Evolutionary conservation across 305 asterid species (phyloP).

Genomic region (Andrographis paniculata): DNA sequence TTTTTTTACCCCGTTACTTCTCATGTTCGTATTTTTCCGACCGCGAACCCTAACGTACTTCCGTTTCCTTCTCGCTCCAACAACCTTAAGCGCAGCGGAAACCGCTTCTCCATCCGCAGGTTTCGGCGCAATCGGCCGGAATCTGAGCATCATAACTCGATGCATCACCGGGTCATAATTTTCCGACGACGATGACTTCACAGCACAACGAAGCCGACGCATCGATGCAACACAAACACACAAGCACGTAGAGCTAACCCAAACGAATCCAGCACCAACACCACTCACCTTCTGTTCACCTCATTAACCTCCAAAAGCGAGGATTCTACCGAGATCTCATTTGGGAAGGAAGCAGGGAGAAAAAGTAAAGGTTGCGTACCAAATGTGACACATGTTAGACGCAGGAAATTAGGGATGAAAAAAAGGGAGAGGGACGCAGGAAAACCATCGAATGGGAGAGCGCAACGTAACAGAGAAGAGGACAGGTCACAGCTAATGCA

Average conservation of each 20-base stretch:
- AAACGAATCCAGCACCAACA: no score
- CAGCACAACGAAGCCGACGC: constrained; percentile 4
- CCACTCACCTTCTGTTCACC: no score
- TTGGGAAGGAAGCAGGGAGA: no score
- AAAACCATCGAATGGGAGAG: constrained; percentile 11
- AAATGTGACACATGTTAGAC: no score
- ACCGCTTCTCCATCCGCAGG: constrained; percentile 19
- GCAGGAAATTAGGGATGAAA: not conserved
- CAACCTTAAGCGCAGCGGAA: constrained; percentile 1
- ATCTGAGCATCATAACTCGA: constrained; percentile 22
- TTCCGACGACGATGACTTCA: not conserved
- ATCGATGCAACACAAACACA: not conserved
- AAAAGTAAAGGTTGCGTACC: no score
- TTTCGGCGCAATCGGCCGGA: constrained; percentile 39
- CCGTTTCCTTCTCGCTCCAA: constrained; percentile 18
- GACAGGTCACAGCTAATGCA: constrained; percentile 16
- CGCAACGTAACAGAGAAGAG: constrained; percentile 10
- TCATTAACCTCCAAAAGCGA: no score
- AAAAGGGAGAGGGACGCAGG: not conserved
- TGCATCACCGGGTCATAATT: constrained; percentile 11
- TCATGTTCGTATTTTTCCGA: constrained; percentile 11
- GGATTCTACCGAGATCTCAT: no score
- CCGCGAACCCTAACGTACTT: constrained; percentile 31
- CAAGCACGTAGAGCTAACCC: no score
- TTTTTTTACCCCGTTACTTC: not conserved